These are phyloP conservation scores for Saccharomycopsis capsularis DNA, from an alignment of 805 yeast species.

Conservation along the genomic window DNA sequence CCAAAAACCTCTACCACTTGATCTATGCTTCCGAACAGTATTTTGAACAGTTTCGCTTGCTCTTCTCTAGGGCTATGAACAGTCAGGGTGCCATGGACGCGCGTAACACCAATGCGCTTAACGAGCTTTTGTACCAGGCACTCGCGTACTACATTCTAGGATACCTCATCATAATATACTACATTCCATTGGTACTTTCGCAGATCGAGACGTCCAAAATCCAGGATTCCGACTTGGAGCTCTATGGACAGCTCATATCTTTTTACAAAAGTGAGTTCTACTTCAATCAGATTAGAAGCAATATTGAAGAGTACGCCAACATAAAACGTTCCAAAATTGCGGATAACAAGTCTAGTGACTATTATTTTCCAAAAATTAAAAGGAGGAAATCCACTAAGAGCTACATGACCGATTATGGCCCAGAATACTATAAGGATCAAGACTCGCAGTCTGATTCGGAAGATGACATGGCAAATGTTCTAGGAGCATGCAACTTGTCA, in stretches of 20 bases:
- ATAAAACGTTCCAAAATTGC: neutral
- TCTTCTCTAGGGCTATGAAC: slow-evolving; percentile 11
- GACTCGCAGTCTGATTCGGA: slow-evolving; percentile 3
- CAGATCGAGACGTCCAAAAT: slow-evolving; percentile 1
- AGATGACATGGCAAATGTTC: neutral
- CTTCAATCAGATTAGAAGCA: slow-evolving; percentile 16
- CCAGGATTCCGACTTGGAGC: slow-evolving; percentile 17
- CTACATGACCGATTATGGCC: slow-evolving; percentile 22
- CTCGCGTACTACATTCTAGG: slow-evolving; percentile 19
- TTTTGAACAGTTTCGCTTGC: slow-evolving; percentile 11
- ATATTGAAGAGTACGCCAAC: slow-evolving; percentile 18
- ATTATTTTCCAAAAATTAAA: slow-evolving; percentile 17
- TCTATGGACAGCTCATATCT: slow-evolving; percentile 11
- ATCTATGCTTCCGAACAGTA: slow-evolving; percentile 9
- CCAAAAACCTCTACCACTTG: slow-evolving; percentile 1
- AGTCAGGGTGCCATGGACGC: neutral
- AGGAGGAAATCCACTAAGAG: slow-evolving; percentile 19
- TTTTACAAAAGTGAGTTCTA: slow-evolving; percentile 19
- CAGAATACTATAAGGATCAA: slow-evolving; percentile 17
- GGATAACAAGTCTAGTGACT: neutral
- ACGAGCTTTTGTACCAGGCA: slow-evolving; percentile 17
- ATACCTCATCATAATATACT: slow-evolving; percentile 15
- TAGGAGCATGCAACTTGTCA: neutral
- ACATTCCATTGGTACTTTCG: slow-evolving; percentile 16
- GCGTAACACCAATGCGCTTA: neutral